Conservation (phyloP, 2,329 filamentous ascomycete genomes). For the Teratosphaeria destructans region DNA sequence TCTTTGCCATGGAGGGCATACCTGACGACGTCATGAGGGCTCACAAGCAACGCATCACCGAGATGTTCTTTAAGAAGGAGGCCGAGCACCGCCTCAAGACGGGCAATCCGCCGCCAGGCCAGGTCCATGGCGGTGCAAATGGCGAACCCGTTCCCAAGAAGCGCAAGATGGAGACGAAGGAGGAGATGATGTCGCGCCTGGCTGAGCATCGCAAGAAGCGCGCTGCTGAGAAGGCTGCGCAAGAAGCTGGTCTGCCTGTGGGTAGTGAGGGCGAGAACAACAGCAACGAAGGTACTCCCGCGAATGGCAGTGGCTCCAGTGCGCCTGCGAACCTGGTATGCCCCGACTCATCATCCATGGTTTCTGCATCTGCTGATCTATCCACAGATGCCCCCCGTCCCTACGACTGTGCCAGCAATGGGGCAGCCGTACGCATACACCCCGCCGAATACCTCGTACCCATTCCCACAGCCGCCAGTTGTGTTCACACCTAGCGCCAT, state of each 20-base stretch:
- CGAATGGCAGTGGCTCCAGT: neutral
- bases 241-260: slow-evolving; percentile 26
- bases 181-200: slow-evolving; percentile 64
- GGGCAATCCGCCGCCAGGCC: slow-evolving; percentile 63
- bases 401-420: neutral
- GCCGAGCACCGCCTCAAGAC: slow-evolving; percentile 71
- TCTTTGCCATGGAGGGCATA: slow-evolving; percentile 97
- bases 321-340: neutral
- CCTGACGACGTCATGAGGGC: slow-evolving; percentile 73
- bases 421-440: neutral
- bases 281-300: neutral
- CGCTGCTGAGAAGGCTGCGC: slow-evolving; percentile 59
- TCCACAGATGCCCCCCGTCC: neutral
- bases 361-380: neutral
- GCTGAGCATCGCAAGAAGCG: slow-evolving; percentile 70
- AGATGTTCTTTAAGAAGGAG: slow-evolving; percentile 76
- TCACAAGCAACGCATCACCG: slow-evolving; percentile 77
- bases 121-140: neutral
- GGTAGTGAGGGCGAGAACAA: neutral
- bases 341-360: neutral
- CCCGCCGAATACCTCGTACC: neutral
- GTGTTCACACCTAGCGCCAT: neutral
- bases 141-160: slow-evolving; percentile 38
- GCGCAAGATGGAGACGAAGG: slow-evolving; percentile 60
- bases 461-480: neutral